Evolutionary conservation across 1,284 basidiomycete genomes (phyloP).

Genomic region (Leccinum solheimii): DNA sequence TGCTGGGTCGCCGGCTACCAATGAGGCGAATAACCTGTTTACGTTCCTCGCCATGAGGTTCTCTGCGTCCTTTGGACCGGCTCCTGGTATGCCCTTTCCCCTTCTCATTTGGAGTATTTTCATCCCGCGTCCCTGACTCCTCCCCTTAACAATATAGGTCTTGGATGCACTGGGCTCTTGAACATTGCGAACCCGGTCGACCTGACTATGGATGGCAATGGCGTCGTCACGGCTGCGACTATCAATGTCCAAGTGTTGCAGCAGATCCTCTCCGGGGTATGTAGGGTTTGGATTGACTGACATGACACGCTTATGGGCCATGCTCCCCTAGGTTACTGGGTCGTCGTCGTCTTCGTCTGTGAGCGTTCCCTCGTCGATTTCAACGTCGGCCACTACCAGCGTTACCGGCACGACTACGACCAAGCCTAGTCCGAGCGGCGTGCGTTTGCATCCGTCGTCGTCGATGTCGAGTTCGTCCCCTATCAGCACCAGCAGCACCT

Average conservation of each 20-base stretch:
- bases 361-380: not conserved
- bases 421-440: not conserved
- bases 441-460: slow-evolving; percentile 6
- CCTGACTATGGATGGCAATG: slow-evolving; percentile 29
- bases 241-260: slow-evolving; percentile 24
- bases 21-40: slow-evolving; percentile 23
- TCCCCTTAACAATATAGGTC: slow-evolving; percentile 12
- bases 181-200: slow-evolving; percentile 26
- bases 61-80: slow-evolving; percentile 25
- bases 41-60: slow-evolving; percentile 33
- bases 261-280: slow-evolving; percentile 21
- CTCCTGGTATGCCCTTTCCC: slow-evolving; percentile 18
- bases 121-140: not conserved
- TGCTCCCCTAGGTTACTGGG: not conserved
- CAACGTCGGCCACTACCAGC: not conserved
- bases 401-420: not conserved
- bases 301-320: not conserved
- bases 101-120: not conserved
- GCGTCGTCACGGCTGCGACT: slow-evolving; percentile 27
- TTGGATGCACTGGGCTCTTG: slow-evolving; percentile 21
- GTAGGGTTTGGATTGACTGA: slow-evolving; percentile 3
- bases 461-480: not conserved
- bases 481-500: not conserved
- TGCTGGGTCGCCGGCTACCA: slow-evolving; percentile 21
- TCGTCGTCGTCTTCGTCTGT: not conserved